Percentiles rank a stretch among this genome's conserved stretches.
phyloP scores from a whole-genome alignment of 305 asterid species.

The Fraxinus xanthoxyloides region DNA sequence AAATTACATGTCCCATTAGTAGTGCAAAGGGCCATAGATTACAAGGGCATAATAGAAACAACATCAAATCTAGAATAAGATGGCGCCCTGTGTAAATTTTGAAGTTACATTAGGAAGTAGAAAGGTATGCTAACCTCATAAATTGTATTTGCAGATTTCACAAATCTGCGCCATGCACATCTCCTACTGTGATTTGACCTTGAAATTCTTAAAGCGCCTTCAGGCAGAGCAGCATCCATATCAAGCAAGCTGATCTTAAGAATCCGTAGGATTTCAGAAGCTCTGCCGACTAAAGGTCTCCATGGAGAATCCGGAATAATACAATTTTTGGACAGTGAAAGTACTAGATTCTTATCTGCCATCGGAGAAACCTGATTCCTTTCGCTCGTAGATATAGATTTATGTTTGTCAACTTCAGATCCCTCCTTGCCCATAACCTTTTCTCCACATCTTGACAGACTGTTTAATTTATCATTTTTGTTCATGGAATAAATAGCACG shows the following conservation, averaged over 20 bases:
- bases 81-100: not conserved
- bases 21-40: constrained; percentile 8
- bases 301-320: constrained; percentile 60
- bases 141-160: constrained; percentile 71
- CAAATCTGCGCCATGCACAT: constrained; percentile 74
- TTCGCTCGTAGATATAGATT: constrained; percentile 31
- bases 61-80: not conserved
- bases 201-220: constrained; percentile 64
- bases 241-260: constrained; percentile 81
- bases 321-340: constrained; percentile 43
- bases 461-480: constrained; percentile 26
- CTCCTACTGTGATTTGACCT: constrained; percentile 60
- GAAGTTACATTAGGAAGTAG: not conserved
- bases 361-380: constrained; percentile 37
- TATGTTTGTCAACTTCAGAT: constrained; percentile 38
- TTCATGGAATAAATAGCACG: constrained; percentile 21
- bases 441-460: constrained; percentile 29
- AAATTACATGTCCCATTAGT: not conserved
- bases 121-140: constrained; percentile 64
- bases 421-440: constrained; percentile 30
- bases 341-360: constrained; percentile 39
- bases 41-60: not conserved
- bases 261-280: constrained; percentile 54
- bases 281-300: constrained; percentile 65
- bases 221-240: constrained; percentile 86